These are phyloP conservation scores for Phytophthora constricta DNA, from an alignment of 352 stramenopile species.

Conservation along the genomic window DNA sequence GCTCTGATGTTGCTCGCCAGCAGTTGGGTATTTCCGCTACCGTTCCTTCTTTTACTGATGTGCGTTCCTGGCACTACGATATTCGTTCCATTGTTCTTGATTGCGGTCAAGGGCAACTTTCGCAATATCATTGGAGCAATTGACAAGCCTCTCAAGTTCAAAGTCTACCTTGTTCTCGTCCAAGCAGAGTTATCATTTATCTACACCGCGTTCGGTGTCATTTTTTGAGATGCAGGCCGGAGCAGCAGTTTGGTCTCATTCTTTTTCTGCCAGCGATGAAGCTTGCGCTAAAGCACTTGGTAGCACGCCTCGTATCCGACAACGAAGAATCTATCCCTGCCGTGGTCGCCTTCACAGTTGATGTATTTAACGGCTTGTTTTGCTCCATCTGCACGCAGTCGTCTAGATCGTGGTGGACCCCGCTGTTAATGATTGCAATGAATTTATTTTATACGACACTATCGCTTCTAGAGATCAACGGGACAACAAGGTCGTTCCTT, in stretches of 20 bases:
- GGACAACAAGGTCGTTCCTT: neutral
- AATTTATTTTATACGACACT: neutral
- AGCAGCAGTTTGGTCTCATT: slow-evolving; percentile 8
- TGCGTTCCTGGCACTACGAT: neutral
- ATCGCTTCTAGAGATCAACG: neutral
- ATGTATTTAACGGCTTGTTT: slow-evolving; percentile 23
- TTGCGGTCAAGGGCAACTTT: neutral
- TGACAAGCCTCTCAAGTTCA: neutral
- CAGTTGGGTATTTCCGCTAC: slow-evolving; percentile 12
- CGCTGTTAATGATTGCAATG: neutral
- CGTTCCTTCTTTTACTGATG: slow-evolving; percentile 5
- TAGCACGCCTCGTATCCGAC: slow-evolving; percentile 6
- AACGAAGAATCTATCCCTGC: slow-evolving; percentile 10
- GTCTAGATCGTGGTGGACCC: slow-evolving; percentile 11
- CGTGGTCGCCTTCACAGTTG: slow-evolving; percentile 23
- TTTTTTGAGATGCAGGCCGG: neutral
- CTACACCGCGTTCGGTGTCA: slow-evolving; percentile 4
- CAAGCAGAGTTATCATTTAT: slow-evolving; percentile 1
- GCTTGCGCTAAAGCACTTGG: slow-evolving; percentile 12
- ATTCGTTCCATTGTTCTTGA: slow-evolving; percentile 2
- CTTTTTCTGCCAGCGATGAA: slow-evolving; percentile 16
- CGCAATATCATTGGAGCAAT: neutral
- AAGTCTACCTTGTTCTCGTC: neutral
- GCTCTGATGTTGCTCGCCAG: neutral
- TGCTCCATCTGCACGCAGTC: slow-evolving; percentile 21